Evolutionary conservation across 1,139 yeast species (phyloP).

Genomic region (Kazachstania sp.): DNA sequence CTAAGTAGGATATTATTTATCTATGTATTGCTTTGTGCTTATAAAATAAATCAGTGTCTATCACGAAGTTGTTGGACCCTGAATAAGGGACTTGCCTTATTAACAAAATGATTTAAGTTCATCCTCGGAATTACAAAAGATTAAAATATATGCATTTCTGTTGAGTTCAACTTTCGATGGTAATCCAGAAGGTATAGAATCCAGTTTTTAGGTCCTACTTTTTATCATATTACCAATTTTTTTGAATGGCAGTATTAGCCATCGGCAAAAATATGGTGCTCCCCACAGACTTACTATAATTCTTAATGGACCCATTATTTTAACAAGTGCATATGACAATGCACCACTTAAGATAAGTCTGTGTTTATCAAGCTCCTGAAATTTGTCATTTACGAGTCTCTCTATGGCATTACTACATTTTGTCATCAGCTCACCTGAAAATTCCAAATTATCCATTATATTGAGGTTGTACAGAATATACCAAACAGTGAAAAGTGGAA

Average conservation of each 20-base stretch:
- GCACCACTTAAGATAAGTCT: conserved; percentile 71
- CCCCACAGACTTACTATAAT: conserved; percentile 29
- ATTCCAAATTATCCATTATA: conserved; percentile 25
- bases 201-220: neutral
- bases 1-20: no score
- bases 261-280: conserved; percentile 29
- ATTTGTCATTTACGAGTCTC: conserved; percentile 24
- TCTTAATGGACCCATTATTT: conserved; percentile 34
- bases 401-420: conserved; percentile 26
- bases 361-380: conserved; percentile 20
- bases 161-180: no score
- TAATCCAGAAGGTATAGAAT: neutral
- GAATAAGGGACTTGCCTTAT: no score
- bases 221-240: conserved; percentile 7
- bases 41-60: no score
- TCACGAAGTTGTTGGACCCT: no score
- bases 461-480: conserved; percentile 54
- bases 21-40: no score
- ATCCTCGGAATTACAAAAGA: no score
- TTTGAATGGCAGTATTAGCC: conserved; percentile 18
- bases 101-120: neutral
- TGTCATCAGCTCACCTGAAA: conserved; percentile 13
- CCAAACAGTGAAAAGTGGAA: conserved; percentile 75
- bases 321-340: conserved; percentile 73
- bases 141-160: no score